phyloP scores from a whole-genome alignment of 2,329 filamentous ascomycete species.

The Neofusicoccum laricinum region DNA sequence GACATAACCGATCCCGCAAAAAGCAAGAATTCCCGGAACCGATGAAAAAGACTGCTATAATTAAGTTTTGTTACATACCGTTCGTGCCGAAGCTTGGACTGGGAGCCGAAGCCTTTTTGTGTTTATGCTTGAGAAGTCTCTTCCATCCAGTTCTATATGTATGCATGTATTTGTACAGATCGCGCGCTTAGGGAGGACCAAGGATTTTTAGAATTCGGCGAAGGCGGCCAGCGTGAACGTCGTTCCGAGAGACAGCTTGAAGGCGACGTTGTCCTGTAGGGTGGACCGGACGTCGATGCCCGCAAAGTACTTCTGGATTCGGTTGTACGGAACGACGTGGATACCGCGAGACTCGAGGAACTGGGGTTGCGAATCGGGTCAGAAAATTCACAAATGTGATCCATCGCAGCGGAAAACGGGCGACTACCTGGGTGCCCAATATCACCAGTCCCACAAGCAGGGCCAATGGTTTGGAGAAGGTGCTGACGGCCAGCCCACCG shows the following conservation, averaged over 20 bases:
- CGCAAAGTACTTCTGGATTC: slow-evolving; percentile 50
- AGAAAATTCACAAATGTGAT: neutral
- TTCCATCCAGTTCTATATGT: neutral
- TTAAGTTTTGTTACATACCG: neutral
- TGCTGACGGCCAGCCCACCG: slow-evolving; percentile 63
- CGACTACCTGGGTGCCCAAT: slow-evolving; percentile 60
- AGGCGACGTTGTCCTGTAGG: slow-evolving; percentile 58
- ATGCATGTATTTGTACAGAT: neutral
- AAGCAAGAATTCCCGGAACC: neutral
- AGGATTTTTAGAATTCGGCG: slow-evolving; percentile 49
- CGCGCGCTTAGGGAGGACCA: neutral
- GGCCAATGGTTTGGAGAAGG: slow-evolving; percentile 69
- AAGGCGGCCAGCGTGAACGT: slow-evolving; percentile 72
- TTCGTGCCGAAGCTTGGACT: neutral
- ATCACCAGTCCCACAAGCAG: slow-evolving; percentile 64
- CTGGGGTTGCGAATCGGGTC: slow-evolving; percentile 26
- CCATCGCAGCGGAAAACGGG: slow-evolving; percentile 14
- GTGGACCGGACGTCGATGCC: slow-evolving; percentile 50
- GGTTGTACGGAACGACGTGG: slow-evolving; percentile 48
- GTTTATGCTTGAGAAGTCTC: neutral
- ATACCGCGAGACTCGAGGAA: slow-evolving; percentile 52
- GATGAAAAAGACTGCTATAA: neutral
- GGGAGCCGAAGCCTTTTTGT: neutral
- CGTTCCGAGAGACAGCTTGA: slow-evolving; percentile 67
- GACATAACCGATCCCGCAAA: neutral